These are phyloP conservation scores for Pholiota molesta DNA, from an alignment of 768 basidiomycete species.

Conservation along the genomic window DNA sequence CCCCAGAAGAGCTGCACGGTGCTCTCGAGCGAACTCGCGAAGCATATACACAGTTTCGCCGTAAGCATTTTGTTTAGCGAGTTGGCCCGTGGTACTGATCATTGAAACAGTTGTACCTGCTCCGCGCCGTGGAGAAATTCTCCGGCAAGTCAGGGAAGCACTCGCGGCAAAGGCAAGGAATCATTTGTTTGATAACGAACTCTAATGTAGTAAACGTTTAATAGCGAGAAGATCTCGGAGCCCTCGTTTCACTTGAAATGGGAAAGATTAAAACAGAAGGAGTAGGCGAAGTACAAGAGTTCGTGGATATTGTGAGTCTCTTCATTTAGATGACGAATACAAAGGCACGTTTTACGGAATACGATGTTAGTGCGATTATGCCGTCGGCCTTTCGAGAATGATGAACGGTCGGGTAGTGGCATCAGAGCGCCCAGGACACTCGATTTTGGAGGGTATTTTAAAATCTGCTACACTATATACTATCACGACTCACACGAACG, in stretches of 20 bases:
- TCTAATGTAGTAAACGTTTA: slow-evolving; percentile 5
- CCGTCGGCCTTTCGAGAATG: slow-evolving; percentile 89
- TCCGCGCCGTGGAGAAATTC: slow-evolving; percentile 84
- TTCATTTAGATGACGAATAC: slow-evolving; percentile 7
- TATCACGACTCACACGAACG: slow-evolving; percentile 21
- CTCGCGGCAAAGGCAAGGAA: slow-evolving; percentile 69
- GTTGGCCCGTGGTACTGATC: not conserved
- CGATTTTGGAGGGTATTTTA: slow-evolving; percentile 79
- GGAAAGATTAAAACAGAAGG: slow-evolving; percentile 93
- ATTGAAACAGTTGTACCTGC: slow-evolving; percentile 62
- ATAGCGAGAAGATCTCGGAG: slow-evolving; percentile 78
- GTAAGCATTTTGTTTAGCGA: slow-evolving; percentile 30
- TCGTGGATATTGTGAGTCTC: slow-evolving; percentile 84
- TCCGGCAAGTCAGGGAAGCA: slow-evolving; percentile 86
- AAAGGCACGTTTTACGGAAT: slow-evolving; percentile 6
- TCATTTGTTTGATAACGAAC: slow-evolving; percentile 4
- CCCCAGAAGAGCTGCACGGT: slow-evolving; percentile 70
- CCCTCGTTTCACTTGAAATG: slow-evolving; percentile 86
- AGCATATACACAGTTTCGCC: slow-evolving; percentile 70
- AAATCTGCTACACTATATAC: slow-evolving; percentile 16
- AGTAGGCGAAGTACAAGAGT: slow-evolving; percentile 92
- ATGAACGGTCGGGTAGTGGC: slow-evolving; percentile 90
- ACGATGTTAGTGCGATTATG: slow-evolving; percentile 81
- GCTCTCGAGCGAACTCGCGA: slow-evolving; percentile 72
- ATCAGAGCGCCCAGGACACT: slow-evolving; percentile 89